These are phyloP conservation scores for Phytophthora agathidicida DNA, from an alignment of 352 stramenopile genomes.

Conservation along the genomic window DNA sequence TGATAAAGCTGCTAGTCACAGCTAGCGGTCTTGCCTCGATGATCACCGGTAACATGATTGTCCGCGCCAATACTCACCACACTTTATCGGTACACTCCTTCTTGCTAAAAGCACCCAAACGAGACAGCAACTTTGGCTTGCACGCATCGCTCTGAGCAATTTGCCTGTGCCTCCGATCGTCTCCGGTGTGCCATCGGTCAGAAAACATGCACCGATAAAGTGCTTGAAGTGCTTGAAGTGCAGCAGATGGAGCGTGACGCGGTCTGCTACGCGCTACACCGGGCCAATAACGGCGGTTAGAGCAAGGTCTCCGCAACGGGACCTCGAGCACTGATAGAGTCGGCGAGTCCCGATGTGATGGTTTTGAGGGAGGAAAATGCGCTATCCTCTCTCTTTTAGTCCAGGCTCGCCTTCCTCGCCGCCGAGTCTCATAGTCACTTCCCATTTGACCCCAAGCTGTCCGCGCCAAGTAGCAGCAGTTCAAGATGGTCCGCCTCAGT, in stretches of 20 bases:
- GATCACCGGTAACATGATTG: too few species aligned
- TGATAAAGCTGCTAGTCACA: too few species aligned
- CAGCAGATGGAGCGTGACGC: conserved; percentile 24
- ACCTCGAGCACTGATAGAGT: conserved; percentile 2
- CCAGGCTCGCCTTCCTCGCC: background rate
- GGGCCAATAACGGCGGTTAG: conserved; percentile 13
- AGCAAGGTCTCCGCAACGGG: conserved; percentile 15
- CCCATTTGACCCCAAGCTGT: conserved; percentile 13
- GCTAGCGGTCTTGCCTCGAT: too few species aligned
- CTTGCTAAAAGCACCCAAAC: too few species aligned
- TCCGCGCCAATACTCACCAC: too few species aligned
- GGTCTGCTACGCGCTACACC: conserved; percentile 7
- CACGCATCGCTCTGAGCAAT: background rate
- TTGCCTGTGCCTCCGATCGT: conserved; percentile 9
- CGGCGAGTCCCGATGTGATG: conserved; percentile 15
- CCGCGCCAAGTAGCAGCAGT: background rate
- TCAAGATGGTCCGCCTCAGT: conserved; percentile 28
- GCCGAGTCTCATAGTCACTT: conserved; percentile 7
- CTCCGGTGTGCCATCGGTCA: conserved; percentile 13
- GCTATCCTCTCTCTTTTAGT: background rate
- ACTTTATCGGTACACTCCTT: too few species aligned
- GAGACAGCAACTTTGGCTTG: too few species aligned
- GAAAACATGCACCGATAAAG: conserved; percentile 14
- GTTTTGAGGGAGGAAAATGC: conserved; percentile 14
- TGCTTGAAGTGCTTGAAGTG: conserved; percentile 27